A percentile compares a stretch with the other conserved stretches of the same genome.
phyloP scores from a whole-genome alignment of 2,329 filamentous ascomycete species.

The Alternaria solani region DNA sequence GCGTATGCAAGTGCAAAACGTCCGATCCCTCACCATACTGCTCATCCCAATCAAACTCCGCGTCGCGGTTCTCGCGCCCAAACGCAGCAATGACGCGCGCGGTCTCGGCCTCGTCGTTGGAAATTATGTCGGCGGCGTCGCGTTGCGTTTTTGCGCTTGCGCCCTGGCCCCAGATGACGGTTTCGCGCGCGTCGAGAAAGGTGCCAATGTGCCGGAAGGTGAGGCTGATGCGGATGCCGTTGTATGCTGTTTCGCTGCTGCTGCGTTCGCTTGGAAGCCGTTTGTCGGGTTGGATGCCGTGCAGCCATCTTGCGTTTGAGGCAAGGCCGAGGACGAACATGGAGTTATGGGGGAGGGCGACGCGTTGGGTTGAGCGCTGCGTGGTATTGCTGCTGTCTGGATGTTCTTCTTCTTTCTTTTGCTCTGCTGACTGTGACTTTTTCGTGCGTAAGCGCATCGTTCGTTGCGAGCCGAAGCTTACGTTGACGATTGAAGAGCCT shows the following conservation, averaged over 20 bases:
- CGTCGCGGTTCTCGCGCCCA: constrained; percentile 78
- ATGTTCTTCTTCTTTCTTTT: constrained; percentile 35
- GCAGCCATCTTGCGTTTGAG: constrained; percentile 88
- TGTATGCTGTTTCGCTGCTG: constrained; percentile 73
- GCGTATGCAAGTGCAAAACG: constrained; percentile 68
- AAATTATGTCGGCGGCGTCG: constrained; percentile 70
- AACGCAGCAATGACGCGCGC: constrained; percentile 79
- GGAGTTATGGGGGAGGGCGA: constrained; percentile 85
- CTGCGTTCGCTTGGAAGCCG: constrained; percentile 73
- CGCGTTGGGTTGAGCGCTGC: constrained; percentile 65
- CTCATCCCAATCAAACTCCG: constrained; percentile 76
- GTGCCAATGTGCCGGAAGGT: constrained; percentile 92
- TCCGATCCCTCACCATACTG: constrained; percentile 85
- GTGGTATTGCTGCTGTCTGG: constrained; percentile 38
- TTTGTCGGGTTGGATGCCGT: constrained; percentile 91
- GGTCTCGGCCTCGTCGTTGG: constrained; percentile 72
- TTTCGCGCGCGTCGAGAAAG: constrained; percentile 72
- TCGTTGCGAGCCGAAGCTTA: constrained; percentile 89
- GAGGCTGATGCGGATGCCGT: constrained; percentile 83
- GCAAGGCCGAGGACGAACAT: constrained; percentile 81
- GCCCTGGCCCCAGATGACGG: constrained; percentile 89
- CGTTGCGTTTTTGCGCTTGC: constrained; percentile 72
- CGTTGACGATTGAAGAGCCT: constrained; percentile 85
- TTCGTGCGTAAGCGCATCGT: constrained; percentile 91
- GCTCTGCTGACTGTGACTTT: constrained; percentile 52